A percentile compares a stretch with the other conserved stretches of the same genome.
Evolutionary conservation across 2,329 filamentous ascomycete genomes (phyloP).

Genomic region (Fusarium paranaense): DNA sequence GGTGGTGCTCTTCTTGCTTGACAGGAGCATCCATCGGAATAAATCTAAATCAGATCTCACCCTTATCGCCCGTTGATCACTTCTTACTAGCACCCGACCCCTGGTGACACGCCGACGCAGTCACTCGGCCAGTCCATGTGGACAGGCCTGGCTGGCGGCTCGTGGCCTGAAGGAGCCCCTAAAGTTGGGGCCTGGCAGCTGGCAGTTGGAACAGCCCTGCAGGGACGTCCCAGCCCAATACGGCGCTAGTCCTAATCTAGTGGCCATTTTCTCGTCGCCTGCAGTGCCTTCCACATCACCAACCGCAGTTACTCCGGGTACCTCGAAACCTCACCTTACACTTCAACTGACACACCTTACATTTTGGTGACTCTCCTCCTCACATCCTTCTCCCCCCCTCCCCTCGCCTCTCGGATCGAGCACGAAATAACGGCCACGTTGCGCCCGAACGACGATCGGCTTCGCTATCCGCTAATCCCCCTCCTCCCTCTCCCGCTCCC

Average conservation of each 20-base stretch:
- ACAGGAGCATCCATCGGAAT: background rate
- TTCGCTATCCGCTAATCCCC: constrained; percentile 11
- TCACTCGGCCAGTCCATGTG: constrained; percentile 29
- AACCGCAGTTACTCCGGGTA: constrained; percentile 46
- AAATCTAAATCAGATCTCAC: background rate
- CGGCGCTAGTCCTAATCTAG: constrained; percentile 51
- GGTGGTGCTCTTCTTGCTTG: background rate
- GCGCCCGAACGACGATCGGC: constrained; percentile 24
- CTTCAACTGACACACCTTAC: constrained; percentile 37
- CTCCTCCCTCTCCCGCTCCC: background rate
- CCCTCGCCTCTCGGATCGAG: constrained; percentile 25
- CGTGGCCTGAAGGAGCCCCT: constrained; percentile 18
- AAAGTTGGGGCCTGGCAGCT: constrained; percentile 28
- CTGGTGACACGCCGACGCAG: constrained; percentile 25
- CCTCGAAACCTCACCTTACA: constrained; percentile 42
- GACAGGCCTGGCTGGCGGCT: background rate
- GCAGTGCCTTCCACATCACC: constrained; percentile 43
- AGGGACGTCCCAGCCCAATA: constrained; percentile 28
- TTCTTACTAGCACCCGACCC: background rate
- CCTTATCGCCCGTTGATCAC: background rate
- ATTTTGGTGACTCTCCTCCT: constrained; percentile 28
- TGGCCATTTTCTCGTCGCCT: constrained; percentile 20
- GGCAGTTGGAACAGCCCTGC: constrained; percentile 34
- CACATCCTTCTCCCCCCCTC: constrained; percentile 18
- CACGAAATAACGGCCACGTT: constrained; percentile 6